Base-by-base conservation (phyloP, 495 filamentous ascomycete species). In the Aspergillus diversus region DNA sequence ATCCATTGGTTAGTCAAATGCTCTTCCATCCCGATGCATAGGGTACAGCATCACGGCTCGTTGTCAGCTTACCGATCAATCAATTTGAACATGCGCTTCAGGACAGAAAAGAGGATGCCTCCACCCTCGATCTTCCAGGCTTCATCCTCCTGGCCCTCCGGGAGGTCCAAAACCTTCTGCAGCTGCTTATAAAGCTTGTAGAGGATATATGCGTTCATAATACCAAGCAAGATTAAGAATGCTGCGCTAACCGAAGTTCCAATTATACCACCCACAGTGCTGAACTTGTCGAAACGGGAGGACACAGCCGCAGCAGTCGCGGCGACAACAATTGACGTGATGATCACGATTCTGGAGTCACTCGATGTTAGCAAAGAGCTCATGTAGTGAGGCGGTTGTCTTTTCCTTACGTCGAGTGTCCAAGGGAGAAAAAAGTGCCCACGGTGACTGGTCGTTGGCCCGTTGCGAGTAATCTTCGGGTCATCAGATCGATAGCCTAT, bases 401-500 rank as follows among this genome's bases (percentile, higher is more conserved):
- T 27, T 27, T 39, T 69, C 16, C 77, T 63, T 70, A 87, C 73
- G 93, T 97, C 11, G 90, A 95, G 75, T 98, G 95, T 0, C 94
- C 94, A 0, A 98, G 85, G 11, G 89, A 92, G 80, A 98, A 97
- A 66, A 92, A 98, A n/a, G 89, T 96, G 46, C 94, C 94, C 6
- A 97, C 93, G 0, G 93, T 90, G n/a, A 94, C 93, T 7, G 94
- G 92, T 7, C 85, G 85, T 71, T 93, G 90, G 15, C 92, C 92
- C 0, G 90, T 84, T 21, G 94, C 94, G 49, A 97, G 84, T n/a
- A 98, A 83, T 11, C 93, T 85, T 32, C 95, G 84, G 5, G 94
- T 98, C 90, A 95, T 97, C 13, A 98, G 82, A 77, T 98, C 95
- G 66, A 98, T 98, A 55, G 93, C 94, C 86, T 87, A 46, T 7